These are phyloP conservation scores for Naganishia vaughanmartiniae DNA, from an alignment of 768 basidiomycete species.

Conservation along the genomic window DNA sequence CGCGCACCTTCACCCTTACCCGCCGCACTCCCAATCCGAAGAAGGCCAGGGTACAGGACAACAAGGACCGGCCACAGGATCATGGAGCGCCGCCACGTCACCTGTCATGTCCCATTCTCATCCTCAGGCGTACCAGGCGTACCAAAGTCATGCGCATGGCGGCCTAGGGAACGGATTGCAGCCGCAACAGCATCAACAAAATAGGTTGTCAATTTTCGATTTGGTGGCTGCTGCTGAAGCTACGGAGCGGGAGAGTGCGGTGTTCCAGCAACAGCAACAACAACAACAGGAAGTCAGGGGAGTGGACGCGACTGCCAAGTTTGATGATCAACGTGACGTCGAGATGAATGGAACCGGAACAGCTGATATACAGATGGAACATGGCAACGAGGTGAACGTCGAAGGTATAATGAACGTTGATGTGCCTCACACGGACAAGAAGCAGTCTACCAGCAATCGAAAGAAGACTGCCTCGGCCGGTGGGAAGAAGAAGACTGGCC, in stretches of 20 bases:
- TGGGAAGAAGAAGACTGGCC: background rate
- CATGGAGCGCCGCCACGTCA: slow-evolving; percentile 12
- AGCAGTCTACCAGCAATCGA: background rate
- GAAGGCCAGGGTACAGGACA: too few species aligned
- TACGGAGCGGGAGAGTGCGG: slow-evolving; percentile 10
- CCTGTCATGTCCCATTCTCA: background rate
- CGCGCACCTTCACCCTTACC: background rate
- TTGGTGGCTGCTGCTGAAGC: slow-evolving; percentile 8
- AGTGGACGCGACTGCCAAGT: background rate
- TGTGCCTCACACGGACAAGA: background rate
- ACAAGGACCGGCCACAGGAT: background rate
- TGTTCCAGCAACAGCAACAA: slow-evolving; percentile 2
- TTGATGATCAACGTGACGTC: background rate
- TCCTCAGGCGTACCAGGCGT: background rate
- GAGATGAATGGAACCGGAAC: background rate
- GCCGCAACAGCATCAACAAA: background rate
- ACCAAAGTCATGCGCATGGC: background rate
- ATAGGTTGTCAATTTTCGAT: slow-evolving; percentile 18
- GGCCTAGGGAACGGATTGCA: background rate
- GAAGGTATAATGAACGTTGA: slow-evolving; percentile 1
- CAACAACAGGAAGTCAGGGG: background rate
- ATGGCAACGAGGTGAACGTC: background rate
- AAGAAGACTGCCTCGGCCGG: background rate
- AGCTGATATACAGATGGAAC: background rate
- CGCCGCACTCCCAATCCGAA: background rate